phyloP scores from a whole-genome alignment of 1,284 basidiomycete genomes.

The Abortiporus biennis region DNA sequence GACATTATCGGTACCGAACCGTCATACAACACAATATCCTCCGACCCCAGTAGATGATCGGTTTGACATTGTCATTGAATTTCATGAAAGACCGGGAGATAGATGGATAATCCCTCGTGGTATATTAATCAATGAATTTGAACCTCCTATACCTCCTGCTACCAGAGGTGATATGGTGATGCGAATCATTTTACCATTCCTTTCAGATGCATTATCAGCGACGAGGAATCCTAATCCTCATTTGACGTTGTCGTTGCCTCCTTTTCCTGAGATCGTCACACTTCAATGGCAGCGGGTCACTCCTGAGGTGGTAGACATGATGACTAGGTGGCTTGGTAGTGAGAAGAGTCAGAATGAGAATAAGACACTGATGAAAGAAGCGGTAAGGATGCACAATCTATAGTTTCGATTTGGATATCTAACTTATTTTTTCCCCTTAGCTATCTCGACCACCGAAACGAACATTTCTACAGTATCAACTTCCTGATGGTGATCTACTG shows the following conservation, averaged over 20 bases:
- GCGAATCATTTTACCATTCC: constrained; percentile 1
- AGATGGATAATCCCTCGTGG: constrained; percentile 62
- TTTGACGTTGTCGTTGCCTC: constrained; percentile 23
- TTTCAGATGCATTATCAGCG: not conserved
- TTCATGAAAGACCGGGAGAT: constrained; percentile 52
- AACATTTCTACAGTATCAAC: constrained; percentile 49
- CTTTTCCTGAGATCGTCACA: constrained; percentile 26
- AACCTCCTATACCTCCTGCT: not conserved
- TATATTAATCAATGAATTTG: constrained; percentile 37
- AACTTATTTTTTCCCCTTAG: constrained; percentile 20
- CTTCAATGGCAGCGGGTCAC: constrained; percentile 43
- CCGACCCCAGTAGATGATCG: constrained; percentile 37
- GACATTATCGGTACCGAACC: constrained; percentile 7
- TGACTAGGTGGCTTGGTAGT: constrained; percentile 53
- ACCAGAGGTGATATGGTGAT: not conserved
- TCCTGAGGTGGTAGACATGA: constrained; percentile 42
- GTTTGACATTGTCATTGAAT: constrained; percentile 67
- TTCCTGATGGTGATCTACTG: constrained; percentile 49
- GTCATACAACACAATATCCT: constrained; percentile 9
- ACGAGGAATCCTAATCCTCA: no score
- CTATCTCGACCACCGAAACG: constrained; percentile 25
- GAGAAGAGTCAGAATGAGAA: constrained; percentile 39
- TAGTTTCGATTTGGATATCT: constrained; percentile 3
- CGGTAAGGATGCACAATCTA: constrained; percentile 26
- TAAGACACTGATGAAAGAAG: constrained; percentile 31